Conservation (phyloP, 495 filamentous ascomycete genomes). For the Halenospora varia region DNA sequence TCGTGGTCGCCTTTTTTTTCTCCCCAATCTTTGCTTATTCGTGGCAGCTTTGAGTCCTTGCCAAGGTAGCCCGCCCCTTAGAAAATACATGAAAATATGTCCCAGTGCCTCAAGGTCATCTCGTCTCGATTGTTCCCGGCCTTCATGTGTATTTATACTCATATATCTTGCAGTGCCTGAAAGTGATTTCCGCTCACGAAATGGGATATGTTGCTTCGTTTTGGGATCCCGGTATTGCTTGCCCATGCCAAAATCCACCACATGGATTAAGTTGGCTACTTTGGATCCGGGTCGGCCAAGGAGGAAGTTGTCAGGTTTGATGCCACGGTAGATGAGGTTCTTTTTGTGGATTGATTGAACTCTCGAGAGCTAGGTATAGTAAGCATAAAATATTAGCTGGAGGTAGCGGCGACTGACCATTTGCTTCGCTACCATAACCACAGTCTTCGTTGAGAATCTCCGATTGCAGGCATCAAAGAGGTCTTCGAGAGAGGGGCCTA, state of each 20-base stretch:
- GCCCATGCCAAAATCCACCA: slow-evolving; percentile 99
- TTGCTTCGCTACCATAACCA: slow-evolving; percentile 99
- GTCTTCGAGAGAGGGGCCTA: slow-evolving; percentile 94
- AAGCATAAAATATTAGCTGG: background rate
- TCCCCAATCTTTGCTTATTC: slow-evolving; percentile 99
- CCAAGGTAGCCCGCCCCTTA: slow-evolving; percentile 94
- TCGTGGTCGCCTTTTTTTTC: slow-evolving; percentile 96
- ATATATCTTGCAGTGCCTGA: slow-evolving; percentile 98
- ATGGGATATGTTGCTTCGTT: slow-evolving; percentile 99
- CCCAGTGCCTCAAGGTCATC: slow-evolving; percentile 96
- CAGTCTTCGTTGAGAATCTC: slow-evolving; percentile 93
- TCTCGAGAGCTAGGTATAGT: slow-evolving; percentile 66
- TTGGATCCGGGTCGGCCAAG: slow-evolving; percentile 91
- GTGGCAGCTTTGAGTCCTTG: slow-evolving; percentile 98
- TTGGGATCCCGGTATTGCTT: slow-evolving; percentile 99
- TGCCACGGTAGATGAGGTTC: slow-evolving; percentile 98
- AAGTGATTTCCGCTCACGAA: slow-evolving; percentile 94
- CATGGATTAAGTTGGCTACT: slow-evolving; percentile 94
- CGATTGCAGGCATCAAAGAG: slow-evolving; percentile 97
- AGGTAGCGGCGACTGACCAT: slow-evolving; percentile 65
- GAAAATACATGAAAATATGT: slow-evolving; percentile 99
- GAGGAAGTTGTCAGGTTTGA: slow-evolving; percentile 99
- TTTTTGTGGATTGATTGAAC: slow-evolving; percentile 99
- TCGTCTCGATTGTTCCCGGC: slow-evolving; percentile 91
- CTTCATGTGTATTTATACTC: slow-evolving; percentile 99